Evolutionary conservation across 192 early-diverging fungal genomes (phyloP).

Genomic region (Coemansia sp.): DNA sequence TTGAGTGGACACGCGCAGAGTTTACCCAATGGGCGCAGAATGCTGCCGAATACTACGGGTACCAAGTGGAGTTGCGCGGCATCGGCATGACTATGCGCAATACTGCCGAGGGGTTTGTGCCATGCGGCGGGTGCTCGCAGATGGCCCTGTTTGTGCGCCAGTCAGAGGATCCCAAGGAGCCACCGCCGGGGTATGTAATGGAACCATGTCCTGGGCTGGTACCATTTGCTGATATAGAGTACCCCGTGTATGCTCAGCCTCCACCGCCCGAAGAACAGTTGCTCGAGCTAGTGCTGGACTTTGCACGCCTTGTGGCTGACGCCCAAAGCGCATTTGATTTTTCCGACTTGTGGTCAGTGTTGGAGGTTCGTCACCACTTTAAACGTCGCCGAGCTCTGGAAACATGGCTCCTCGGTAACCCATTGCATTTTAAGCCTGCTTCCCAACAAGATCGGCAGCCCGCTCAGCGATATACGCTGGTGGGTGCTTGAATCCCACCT

Average conservation of each 20-base stretch:
- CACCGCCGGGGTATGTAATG: background rate
- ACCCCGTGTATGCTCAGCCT: conserved; percentile 55
- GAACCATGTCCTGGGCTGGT: conserved; percentile 17
- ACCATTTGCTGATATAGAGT: conserved; percentile 52
- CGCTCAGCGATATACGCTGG: background rate
- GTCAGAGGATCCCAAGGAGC: background rate
- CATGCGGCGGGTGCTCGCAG: conserved; percentile 70
- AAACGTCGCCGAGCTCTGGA: conserved; percentile 36
- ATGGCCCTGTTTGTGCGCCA: conserved; percentile 65
- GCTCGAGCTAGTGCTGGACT: conserved; percentile 34
- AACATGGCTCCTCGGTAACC: conserved; percentile 33
- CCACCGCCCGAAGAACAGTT: conserved; percentile 38
- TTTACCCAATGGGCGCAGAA: conserved; percentile 73
- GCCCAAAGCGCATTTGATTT: conserved; percentile 2
- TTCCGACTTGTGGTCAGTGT: conserved; percentile 50
- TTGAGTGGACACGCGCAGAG: conserved; percentile 92
- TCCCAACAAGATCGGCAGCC: background rate
- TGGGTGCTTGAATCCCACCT: background rate
- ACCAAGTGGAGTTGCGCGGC: conserved; percentile 56
- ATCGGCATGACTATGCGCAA: conserved; percentile 46
- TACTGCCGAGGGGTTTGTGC: conserved; percentile 25
- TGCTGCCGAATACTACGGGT: conserved; percentile 64
- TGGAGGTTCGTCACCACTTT: conserved; percentile 59
- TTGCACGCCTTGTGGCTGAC: conserved; percentile 17
- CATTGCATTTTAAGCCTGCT: background rate